Conservation (phyloP, 176 grass and related monocot genomes). For the Ampelocalamus luodianensis region DNA sequence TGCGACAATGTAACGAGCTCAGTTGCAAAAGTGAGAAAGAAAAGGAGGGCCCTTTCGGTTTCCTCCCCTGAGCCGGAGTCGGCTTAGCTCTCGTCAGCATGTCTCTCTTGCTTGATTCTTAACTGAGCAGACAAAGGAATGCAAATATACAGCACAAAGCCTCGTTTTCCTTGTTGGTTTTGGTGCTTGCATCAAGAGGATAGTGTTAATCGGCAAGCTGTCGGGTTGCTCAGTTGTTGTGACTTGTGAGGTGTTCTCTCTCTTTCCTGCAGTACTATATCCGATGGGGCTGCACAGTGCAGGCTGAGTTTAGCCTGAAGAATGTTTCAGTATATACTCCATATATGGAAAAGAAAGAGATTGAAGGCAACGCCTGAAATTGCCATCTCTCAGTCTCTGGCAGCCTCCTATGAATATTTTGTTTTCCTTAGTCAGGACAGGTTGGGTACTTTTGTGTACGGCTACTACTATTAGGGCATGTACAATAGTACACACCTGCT, state of each 20-base stretch:
- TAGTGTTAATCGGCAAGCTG: neutral
- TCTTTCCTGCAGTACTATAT: neutral
- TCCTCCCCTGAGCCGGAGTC: neutral
- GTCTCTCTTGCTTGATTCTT: neutral
- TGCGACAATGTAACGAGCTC: neutral
- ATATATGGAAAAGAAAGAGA: too few species aligned
- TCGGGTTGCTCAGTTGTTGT: neutral
- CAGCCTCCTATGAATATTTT: too few species aligned
- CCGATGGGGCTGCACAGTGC: neutral
- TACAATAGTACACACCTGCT: too few species aligned
- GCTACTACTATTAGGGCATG: too few species aligned
- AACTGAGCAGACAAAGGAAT: neutral
- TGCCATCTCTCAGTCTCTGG: too few species aligned
- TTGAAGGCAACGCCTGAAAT: too few species aligned
- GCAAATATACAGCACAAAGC: neutral
- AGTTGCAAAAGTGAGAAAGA: neutral
- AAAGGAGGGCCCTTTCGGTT: too few species aligned
- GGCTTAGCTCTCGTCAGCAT: neutral
- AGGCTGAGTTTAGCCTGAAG: neutral
- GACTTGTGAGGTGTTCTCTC: neutral
- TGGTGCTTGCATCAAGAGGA: neutral
- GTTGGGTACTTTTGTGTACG: too few species aligned
- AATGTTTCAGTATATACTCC: neutral
- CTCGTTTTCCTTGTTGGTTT: neutral
- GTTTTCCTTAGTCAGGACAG: too few species aligned